phyloP scores from a whole-genome alignment of 805 yeast genomes.

The Kurtzmaniella fragi region DNA sequence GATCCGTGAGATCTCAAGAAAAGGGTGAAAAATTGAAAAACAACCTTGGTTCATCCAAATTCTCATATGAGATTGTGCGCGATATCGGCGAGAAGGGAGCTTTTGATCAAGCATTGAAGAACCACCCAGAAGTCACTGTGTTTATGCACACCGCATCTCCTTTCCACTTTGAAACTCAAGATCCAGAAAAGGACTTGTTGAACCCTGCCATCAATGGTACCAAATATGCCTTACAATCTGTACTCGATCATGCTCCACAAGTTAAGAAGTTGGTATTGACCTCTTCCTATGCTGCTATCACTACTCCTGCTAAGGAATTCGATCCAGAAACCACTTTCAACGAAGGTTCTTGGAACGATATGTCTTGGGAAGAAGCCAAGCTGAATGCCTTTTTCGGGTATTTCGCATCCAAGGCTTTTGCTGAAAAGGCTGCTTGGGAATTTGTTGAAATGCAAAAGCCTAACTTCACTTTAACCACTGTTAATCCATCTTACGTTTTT shows the following conservation, averaged over 20 bases:
- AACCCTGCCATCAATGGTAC: conserved; percentile 57
- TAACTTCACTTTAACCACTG: conserved; percentile 35
- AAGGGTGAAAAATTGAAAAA: conserved; percentile 33
- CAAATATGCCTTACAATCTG: conserved; percentile 45
- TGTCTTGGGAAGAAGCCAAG: conserved; percentile 45
- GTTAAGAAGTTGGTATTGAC: conserved; percentile 3
- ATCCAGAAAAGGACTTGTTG: conserved; percentile 46
- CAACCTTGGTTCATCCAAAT: conserved; percentile 21
- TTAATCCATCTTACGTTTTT: conserved; percentile 18
- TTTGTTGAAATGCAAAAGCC: conserved; percentile 32
- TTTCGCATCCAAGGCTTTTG: conserved; percentile 56
- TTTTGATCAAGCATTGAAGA: conserved; percentile 40
- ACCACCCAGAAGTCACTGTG: conserved; percentile 45
- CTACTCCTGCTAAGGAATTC: conserved; percentile 9
- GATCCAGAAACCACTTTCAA: conserved; percentile 31
- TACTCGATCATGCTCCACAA: conserved; percentile 35
- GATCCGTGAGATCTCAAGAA: conserved; percentile 41
- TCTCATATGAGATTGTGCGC: conserved; percentile 41
- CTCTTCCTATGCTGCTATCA: conserved; percentile 2
- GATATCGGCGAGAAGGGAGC: conserved; percentile 45
- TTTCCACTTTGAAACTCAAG: conserved; percentile 38
- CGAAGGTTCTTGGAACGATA: conserved; percentile 50
- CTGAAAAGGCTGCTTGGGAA: conserved; percentile 61
- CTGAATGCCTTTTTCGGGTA: conserved; percentile 40
- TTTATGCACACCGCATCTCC: conserved; percentile 64